Conservation (phyloP, 2,329 filamentous ascomycete species). For the Stagonosporopsis chrysanthemi region DNA sequence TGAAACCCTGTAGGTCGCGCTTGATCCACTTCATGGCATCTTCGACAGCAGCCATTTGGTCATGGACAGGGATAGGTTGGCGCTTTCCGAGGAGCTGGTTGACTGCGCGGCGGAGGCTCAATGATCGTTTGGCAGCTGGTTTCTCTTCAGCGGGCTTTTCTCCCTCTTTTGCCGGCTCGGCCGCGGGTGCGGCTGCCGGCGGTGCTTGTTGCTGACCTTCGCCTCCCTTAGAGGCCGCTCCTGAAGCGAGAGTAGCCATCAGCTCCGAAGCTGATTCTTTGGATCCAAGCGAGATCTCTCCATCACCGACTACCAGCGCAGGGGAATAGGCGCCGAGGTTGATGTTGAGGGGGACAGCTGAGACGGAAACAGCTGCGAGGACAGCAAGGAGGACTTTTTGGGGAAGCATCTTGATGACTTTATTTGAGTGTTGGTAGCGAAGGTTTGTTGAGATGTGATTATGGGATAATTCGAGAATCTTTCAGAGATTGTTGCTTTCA, state of each 20-base stretch:
- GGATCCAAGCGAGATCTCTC: conserved; percentile 59
- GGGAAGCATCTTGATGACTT: conserved; percentile 47
- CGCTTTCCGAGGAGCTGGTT: conserved; percentile 39
- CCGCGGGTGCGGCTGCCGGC: conserved; percentile 20
- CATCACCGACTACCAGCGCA: conserved; percentile 62
- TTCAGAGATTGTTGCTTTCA: conserved; percentile 45
- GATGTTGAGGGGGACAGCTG: conserved; percentile 59
- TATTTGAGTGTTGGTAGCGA: conserved; percentile 16
- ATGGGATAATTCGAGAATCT: conserved; percentile 32
- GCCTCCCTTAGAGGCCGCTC: conserved; percentile 40
- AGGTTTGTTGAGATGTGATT: conserved; percentile 26
- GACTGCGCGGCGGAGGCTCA: conserved; percentile 39
- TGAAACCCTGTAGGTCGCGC: conserved; percentile 59
- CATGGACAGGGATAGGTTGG: conserved; percentile 27
- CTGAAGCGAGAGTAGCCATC: conserved; percentile 56
- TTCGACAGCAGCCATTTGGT: conserved; percentile 42
- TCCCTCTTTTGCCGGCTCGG: conserved; percentile 23
- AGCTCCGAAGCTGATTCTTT: conserved; percentile 52
- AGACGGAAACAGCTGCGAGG: conserved; percentile 42
- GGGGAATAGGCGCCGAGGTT: conserved; percentile 62
- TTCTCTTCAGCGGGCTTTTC: conserved; percentile 36
- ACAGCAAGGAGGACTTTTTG: conserved; percentile 48
- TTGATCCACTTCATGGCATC: conserved; percentile 52
- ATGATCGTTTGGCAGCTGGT: conserved; percentile 37
- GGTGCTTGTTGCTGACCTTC: conserved; percentile 30